Evolutionary conservation across 352 stramenopile genomes (phyloP).

Genomic region (Lagenidium giganteum): DNA sequence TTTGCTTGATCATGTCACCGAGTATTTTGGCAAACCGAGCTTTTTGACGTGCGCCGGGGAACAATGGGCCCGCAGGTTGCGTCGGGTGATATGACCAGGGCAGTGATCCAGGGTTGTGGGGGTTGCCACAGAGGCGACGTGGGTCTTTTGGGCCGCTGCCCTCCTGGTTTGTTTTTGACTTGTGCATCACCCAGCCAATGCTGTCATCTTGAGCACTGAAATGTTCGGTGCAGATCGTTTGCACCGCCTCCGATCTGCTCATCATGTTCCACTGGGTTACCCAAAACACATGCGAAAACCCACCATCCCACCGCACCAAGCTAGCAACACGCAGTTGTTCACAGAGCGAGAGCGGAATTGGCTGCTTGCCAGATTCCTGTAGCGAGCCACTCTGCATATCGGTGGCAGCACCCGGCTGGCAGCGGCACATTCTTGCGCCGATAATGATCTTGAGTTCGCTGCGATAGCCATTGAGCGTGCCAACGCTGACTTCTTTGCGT

Average conservation of each 20-base stretch:
- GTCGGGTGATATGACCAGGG: too few relatives aligned
- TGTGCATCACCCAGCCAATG: constrained; percentile 14
- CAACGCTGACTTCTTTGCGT: background rate
- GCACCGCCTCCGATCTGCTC: constrained; percentile 17
- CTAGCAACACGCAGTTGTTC: too few relatives aligned
- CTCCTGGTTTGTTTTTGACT: constrained; percentile 20
- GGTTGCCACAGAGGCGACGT: constrained; percentile 15
- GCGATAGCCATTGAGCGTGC: background rate
- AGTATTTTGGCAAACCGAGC: background rate
- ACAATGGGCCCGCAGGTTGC: background rate
- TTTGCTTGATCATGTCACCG: background rate
- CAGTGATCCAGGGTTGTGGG: too few relatives aligned
- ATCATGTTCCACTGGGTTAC: constrained; percentile 23
- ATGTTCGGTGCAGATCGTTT: constrained; percentile 14
- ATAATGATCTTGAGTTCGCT: background rate
- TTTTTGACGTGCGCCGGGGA: background rate
- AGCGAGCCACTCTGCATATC: background rate
- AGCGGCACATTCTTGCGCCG: background rate
- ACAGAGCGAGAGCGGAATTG: background rate
- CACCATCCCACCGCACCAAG: constrained; percentile 3
- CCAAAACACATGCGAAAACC: constrained; percentile 18
- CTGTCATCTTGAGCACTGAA: constrained; percentile 6
- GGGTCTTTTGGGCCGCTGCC: constrained; percentile 4
- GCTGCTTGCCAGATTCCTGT: background rate
- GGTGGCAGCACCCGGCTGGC: background rate